Evolutionary conservation across 352 stramenopile genomes (phyloP), one percentile per base, ranked within the genome.

Genomic region (Globisporangium nodosum): DNA sequence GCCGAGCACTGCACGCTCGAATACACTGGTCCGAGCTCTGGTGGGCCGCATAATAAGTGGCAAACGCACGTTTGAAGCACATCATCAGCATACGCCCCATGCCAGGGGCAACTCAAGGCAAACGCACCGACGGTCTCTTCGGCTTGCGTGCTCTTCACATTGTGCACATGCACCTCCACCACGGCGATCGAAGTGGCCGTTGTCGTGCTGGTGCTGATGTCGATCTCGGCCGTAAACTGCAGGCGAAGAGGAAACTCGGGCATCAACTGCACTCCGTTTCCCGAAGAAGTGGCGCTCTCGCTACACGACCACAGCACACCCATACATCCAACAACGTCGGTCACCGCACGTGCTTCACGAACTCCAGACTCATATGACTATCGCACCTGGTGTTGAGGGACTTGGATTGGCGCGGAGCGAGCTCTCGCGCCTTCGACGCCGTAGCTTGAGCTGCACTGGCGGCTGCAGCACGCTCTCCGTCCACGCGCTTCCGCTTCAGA

Each of bases 1-100:
- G 81, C 67, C 1, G 67, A 76, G 63, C 81, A 94, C 64, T 83
- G 74, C 47, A 94, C 65, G 13, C 74, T 90, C 16, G 85, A 89
- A 61, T 80, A 92, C 40, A 90, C 71, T 15, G 78, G 76, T 3
- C 78, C 78, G 56, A 73, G 52, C 31, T 90, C 83, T 88, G 53
- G 16, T 40, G 49, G 18, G 20, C 13, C n/a, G 7, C 48, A 16
- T 1, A 9, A 15, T 40, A 50, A 30, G 9, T 20, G 35, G 24
- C 21, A 43, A 30, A 33, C 9, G 16, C 3, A 31, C 13, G 15
- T 21, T 27, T 27, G 24, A 37, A 6, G 8, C 33, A 37, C 33
- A 37, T 37, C 8, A 13, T 39, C 33, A 37, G 33, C 33, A 9
- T 37, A 37, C 24, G 2, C 24, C 24, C 24, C 24, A 27, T 27